These are phyloP conservation scores for Neofusicoccum ribis DNA, from an alignment of 2,329 filamentous ascomycete genomes.

Conservation along the genomic window DNA sequence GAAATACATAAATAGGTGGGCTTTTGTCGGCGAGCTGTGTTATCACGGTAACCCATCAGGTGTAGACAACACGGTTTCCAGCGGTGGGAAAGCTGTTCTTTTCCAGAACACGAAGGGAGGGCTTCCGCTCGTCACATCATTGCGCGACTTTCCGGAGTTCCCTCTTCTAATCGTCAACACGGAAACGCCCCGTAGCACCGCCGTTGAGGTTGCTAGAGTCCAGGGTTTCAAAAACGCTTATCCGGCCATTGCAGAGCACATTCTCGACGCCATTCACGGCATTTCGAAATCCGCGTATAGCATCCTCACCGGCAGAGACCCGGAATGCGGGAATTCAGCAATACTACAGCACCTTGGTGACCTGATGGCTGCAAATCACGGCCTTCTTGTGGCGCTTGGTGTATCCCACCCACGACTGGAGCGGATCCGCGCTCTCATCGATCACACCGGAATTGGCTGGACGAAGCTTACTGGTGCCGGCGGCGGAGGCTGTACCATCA, in stretches of 20 bases:
- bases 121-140: conserved; percentile 71
- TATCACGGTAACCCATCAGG: conserved; percentile 97
- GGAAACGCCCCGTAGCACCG: conserved; percentile 80
- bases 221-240: conserved; percentile 68
- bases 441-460: conserved; percentile 88
- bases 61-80: conserved; percentile 93
- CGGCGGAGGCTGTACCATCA: conserved; percentile 94
- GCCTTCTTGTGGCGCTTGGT: conserved; percentile 83
- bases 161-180: conserved; percentile 90
- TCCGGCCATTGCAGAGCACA: conserved; percentile 73
- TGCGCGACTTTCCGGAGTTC: conserved; percentile 89
- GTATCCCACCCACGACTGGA: conserved; percentile 94
- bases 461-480: conserved; percentile 96
- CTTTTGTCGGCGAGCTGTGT: conserved; percentile 94
- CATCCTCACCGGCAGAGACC: conserved; percentile 60
- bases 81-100: conserved; percentile 89
- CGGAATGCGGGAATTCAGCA: conserved; percentile 64
- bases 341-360: conserved; percentile 75
- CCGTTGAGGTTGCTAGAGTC: conserved; percentile 84
- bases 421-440: conserved; percentile 78
- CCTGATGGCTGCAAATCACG: conserved; percentile 91
- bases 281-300: conserved; percentile 62
- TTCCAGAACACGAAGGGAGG: conserved; percentile 82
- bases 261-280: conserved; percentile 82
- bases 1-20: conserved; percentile 96